Conservation (phyloP, 1,284 basidiomycete species). For the Boletellus dicymbophilus region DNA sequence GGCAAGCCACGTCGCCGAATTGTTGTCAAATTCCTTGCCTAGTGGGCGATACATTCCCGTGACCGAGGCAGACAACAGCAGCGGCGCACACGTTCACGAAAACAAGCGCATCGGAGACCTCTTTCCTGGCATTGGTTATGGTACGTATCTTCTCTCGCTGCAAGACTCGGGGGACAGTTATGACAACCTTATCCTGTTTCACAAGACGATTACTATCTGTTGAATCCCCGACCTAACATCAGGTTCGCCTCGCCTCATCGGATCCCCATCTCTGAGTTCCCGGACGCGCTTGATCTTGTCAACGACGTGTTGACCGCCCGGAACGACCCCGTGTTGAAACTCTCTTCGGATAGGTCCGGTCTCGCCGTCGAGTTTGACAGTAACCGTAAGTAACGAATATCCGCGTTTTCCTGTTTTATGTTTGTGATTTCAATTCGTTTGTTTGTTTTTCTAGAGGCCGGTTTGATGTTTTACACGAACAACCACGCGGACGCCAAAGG, state of each 20-base stretch:
- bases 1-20: slow-evolving; percentile 58
- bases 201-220: slow-evolving; percentile 67
- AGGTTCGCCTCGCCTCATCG: slow-evolving; percentile 42
- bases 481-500: slow-evolving; percentile 49
- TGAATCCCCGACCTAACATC: slow-evolving; percentile 40
- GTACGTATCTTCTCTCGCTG: slow-evolving; percentile 34
- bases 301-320: slow-evolving; percentile 43
- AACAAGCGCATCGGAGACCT: slow-evolving; percentile 55
- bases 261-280: slow-evolving; percentile 32
- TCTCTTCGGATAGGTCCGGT: slow-evolving; percentile 59
- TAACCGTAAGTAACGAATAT: slow-evolving; percentile 64
- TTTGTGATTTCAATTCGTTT: neutral
- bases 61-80: slow-evolving; percentile 39
- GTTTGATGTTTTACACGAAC: slow-evolving; percentile 74
- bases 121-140: slow-evolving; percentile 61
- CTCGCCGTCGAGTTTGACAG: slow-evolving; percentile 61
- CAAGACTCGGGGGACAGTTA: neutral
- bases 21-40: slow-evolving; percentile 50
- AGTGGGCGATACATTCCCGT: slow-evolving; percentile 53
- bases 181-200: neutral
- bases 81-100: slow-evolving; percentile 46
- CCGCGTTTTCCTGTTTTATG: neutral
- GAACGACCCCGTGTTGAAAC: slow-evolving; percentile 49
- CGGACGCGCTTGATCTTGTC: slow-evolving; percentile 45
- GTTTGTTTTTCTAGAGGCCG: slow-evolving; percentile 50